Percentiles rank a stretch among this genome's conserved stretches.
Conservation (phyloP, 2,329 filamentous ascomycete genomes). For the Dactylellina drechsleri region DNA sequence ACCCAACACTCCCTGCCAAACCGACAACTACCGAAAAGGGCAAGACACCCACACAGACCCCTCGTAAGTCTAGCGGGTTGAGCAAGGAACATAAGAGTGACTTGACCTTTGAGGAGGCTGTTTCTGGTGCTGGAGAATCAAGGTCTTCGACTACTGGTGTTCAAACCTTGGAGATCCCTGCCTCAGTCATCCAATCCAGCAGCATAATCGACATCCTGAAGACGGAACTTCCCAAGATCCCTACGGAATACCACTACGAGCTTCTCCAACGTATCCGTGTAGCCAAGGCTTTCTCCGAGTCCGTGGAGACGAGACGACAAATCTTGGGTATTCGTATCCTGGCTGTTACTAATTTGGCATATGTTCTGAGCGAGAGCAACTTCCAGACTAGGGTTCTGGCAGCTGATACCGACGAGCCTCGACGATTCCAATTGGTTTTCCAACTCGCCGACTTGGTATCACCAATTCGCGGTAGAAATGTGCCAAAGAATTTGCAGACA, state of each 20-base stretch:
- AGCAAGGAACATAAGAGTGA: constrained; percentile 60
- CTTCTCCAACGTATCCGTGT: constrained; percentile 83
- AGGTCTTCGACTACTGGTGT: constrained; percentile 67
- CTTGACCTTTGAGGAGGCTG: constrained; percentile 62
- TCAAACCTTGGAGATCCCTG: constrained; percentile 73
- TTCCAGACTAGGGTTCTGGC: constrained; percentile 87
- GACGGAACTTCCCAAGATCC: constrained; percentile 72
- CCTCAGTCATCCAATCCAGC: constrained; percentile 66
- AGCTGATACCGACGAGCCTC: constrained; percentile 87
- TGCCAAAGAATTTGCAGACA: constrained; percentile 82
- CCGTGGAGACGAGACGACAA: constrained; percentile 74
- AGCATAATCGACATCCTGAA: constrained; percentile 70
- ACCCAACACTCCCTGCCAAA: constrained; percentile 58
- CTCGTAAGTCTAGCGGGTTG: constrained; percentile 52
- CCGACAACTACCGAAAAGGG: constrained; percentile 58
- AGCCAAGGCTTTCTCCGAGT: constrained; percentile 79
- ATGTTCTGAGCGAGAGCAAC: constrained; percentile 82
- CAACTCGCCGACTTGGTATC: constrained; percentile 90
- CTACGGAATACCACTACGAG: constrained; percentile 80
- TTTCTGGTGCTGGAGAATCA: constrained; percentile 62
- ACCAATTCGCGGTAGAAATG: constrained; percentile 62
- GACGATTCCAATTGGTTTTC: constrained; percentile 86
- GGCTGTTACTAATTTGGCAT: constrained; percentile 88
- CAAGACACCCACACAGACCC: constrained; percentile 55
- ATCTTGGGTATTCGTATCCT: constrained; percentile 83